phyloP scores from a whole-genome alignment of 208 protist genomes.

The Wallacemonas sp. region DNA sequence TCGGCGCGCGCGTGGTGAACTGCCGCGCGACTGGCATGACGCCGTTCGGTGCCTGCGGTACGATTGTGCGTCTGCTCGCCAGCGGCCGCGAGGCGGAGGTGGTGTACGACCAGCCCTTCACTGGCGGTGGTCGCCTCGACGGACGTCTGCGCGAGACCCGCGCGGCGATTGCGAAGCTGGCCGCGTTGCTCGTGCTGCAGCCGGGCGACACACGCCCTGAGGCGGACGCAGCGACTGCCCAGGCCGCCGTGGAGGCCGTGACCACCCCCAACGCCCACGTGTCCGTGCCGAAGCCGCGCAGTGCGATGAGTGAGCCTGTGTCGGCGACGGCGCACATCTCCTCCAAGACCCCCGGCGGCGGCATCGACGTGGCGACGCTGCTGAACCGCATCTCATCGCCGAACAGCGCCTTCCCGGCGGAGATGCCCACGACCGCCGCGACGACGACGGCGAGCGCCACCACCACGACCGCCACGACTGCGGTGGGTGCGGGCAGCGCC shows the following conservation, averaged over 20 bases:
- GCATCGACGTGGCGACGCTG: constrained; percentile 32
- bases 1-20: constrained; percentile 87
- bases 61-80: constrained; percentile 82
- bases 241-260: neutral
- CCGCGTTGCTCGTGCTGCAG: constrained; percentile 69
- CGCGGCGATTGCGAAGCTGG: constrained; percentile 72
- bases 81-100: constrained; percentile 82
- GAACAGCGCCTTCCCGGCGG: constrained; percentile 4
- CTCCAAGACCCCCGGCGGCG: constrained; percentile 16
- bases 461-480: constrained; percentile 8
- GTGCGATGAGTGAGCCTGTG: constrained; percentile 30
- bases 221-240: constrained; percentile 7
- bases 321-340: constrained; percentile 38
- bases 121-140: constrained; percentile 72
- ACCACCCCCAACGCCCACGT: neutral
- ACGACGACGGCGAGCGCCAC: constrained; percentile 14
- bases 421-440: constrained; percentile 6
- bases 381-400: constrained; percentile 19
- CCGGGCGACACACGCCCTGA: constrained; percentile 16
- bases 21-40: constrained; percentile 72
- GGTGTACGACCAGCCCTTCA: constrained; percentile 86
- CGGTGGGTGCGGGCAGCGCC: neutral
- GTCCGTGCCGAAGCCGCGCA: constrained; percentile 56
- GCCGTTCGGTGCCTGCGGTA: constrained; percentile 82
- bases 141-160: constrained; percentile 69